Evolutionary conservation across 2,329 filamentous ascomycete genomes (phyloP), one percentile per base, ranked within the genome.

Genomic region (Phyllosticta citrichinensis): DNA sequence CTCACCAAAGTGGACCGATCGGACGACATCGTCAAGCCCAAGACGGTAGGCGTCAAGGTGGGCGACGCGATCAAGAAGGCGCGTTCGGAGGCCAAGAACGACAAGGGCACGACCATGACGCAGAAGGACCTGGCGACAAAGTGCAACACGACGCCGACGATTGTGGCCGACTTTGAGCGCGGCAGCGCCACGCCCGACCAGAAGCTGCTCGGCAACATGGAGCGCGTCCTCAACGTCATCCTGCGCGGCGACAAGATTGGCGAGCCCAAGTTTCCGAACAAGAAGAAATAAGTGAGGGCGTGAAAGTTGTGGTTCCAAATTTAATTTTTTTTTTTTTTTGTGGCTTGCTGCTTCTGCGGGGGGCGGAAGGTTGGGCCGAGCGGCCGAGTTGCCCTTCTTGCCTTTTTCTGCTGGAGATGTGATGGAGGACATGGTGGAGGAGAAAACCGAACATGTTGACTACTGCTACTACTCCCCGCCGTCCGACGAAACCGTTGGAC

Each of bases 1-100:
- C 83, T 97, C 66, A 97, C 94, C 67, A 97, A 97, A 81, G 92
- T 99, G 76, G 94, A 97, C 82, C 92, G 93, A 68, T 87, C 86
- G 74, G 92, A 97, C 81, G 94, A 97, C 74, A 96, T 97, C 78
- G 87, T 97, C 78, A 96, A 96, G 81, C 92, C 91, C 72, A 96
- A 96, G 80, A 95, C 91, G 55, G 81, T 76, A 62, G 91, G 91
- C 73, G 81, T 83, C 70, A 81, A 83, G 61, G 90, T 97, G 66
- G 91, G 89, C 70, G 85, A 89, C 66, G 89, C 87, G 66, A 97
- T 97, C 78, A 83, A 85, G 70, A 83, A 87, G 70, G 84, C 88
- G 61, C 89, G 94, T 66, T 86, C 85, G 73, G 85, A 87, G 73
- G 87, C 90, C 74, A 88, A 88, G 76, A 91, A 92, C 76, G 94